A percentile compares a stretch with the other conserved stretches of the same genome.
phyloP scores from a whole-genome alignment of 768 basidiomycete genomes.

The Psilocybe azurescens region DNA sequence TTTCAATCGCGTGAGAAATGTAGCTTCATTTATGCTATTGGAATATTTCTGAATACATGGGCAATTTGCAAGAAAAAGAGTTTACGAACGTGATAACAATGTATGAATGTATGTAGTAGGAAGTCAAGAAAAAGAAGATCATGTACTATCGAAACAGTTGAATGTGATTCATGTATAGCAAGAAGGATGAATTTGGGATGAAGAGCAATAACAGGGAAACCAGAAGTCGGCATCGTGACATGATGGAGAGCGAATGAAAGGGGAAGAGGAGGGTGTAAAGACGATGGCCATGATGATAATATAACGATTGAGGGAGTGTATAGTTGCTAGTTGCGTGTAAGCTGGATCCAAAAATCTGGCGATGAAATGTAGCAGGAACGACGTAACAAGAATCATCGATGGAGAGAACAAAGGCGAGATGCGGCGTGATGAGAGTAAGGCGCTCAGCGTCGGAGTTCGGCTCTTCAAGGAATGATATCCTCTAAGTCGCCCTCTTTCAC shows the following conservation, averaged over 20 bases:
- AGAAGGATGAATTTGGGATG: not conserved
- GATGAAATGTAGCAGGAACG: not conserved
- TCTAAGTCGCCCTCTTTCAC: constrained; percentile 80
- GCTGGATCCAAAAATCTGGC: not conserved
- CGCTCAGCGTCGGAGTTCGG: not conserved
- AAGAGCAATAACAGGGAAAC: not conserved
- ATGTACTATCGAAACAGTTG: not conserved
- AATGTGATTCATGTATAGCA: not conserved
- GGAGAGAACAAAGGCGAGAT: not conserved
- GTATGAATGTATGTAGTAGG: constrained; percentile 3
- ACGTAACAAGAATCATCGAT: not conserved
- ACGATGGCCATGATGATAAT: too few species aligned
- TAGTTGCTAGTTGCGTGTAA: not conserved
- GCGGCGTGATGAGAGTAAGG: not conserved
- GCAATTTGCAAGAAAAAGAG: not conserved
- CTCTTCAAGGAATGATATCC: constrained; percentile 68
- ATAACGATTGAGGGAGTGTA: not conserved
- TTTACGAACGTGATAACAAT: not conserved
- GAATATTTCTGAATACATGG: not conserved
- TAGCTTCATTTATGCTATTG: not conserved
- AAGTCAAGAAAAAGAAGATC: constrained; percentile 1
- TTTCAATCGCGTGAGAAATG: not conserved
- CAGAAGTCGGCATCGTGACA: not conserved
- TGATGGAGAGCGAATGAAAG: not conserved
- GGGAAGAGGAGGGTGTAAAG: not conserved